Conservation (phyloP, 495 filamentous ascomycete genomes). For the Penicillium cosmopolitanum region DNA sequence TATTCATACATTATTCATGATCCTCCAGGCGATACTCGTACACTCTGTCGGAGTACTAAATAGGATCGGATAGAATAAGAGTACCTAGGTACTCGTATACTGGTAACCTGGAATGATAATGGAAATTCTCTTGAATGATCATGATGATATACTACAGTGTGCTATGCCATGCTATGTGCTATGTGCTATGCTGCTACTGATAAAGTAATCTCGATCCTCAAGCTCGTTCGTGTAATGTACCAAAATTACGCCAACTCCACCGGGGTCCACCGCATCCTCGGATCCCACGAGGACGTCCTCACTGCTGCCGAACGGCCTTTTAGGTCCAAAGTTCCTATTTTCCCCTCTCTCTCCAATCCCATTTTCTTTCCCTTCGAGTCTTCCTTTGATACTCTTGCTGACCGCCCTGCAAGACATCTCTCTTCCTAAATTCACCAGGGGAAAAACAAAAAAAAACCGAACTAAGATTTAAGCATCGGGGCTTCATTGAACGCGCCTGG, state of each 20-base stretch:
- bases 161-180: too few relatives aligned
- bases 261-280: slow-evolving; percentile 44
- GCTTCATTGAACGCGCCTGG: slow-evolving; percentile 34
- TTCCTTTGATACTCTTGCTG: slow-evolving; percentile 38
- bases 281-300: slow-evolving; percentile 47
- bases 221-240: slow-evolving; percentile 2
- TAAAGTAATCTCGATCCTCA: too few relatives aligned
- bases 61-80: too few relatives aligned
- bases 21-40: too few relatives aligned
- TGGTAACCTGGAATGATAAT: too few relatives aligned
- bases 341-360: slow-evolving; percentile 23
- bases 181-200: too few relatives aligned
- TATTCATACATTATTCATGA: too few relatives aligned
- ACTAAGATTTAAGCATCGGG: slow-evolving; percentile 56
- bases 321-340: slow-evolving; percentile 36
- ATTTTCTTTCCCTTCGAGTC: slow-evolving; percentile 31
- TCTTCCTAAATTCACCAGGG: slow-evolving; percentile 21
- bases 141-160: too few relatives aligned
- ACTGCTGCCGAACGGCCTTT: slow-evolving; percentile 38
- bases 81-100: too few relatives aligned
- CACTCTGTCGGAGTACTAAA: too few relatives aligned
- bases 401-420: slow-evolving; percentile 52
- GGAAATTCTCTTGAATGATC: too few relatives aligned
- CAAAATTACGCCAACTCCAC: slow-evolving; percentile 48
- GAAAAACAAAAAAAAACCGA: slow-evolving; percentile 29